phyloP scores from a whole-genome alignment of 2,329 filamentous ascomycete species.

The Penicillium italicum region DNA sequence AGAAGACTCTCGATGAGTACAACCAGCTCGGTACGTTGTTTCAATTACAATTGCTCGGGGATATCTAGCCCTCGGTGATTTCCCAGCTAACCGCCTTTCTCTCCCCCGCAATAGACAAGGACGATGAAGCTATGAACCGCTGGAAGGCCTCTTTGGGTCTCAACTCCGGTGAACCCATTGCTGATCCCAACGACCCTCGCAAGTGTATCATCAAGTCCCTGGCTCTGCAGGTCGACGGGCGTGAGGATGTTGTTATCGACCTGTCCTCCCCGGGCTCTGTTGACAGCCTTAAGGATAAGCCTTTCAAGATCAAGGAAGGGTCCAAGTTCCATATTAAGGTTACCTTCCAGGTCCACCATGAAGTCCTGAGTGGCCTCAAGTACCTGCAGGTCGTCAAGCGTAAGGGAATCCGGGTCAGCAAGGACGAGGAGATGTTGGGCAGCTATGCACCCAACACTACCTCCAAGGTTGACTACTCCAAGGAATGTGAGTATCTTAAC shows the following conservation, averaged over 20 bases:
- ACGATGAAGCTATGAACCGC: constrained; percentile 91
- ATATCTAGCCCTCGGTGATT: not conserved
- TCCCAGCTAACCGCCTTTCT: constrained; percentile 22
- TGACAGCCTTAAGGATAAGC: constrained; percentile 76
- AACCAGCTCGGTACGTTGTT: constrained; percentile 74
- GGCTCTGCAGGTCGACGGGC: constrained; percentile 79
- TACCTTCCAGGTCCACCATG: constrained; percentile 91
- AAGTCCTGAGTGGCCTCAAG: constrained; percentile 91
- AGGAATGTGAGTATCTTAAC: constrained; percentile 71
- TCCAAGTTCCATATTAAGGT: constrained; percentile 92
- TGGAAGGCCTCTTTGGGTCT: constrained; percentile 97
- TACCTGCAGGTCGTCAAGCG: constrained; percentile 93
- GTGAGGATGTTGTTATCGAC: constrained; percentile 82
- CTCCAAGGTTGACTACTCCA: constrained; percentile 78
- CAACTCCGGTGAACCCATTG: constrained; percentile 65
- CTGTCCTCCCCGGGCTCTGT: constrained; percentile 71
- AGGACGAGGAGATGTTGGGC: constrained; percentile 98
- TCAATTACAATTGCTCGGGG: not conserved
- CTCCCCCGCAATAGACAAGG: constrained; percentile 49
- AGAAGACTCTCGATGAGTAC: constrained; percentile 96
- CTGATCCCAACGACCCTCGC: constrained; percentile 75
- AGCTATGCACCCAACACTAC: constrained; percentile 92
- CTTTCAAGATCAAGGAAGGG: constrained; percentile 97
- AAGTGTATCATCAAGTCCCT: constrained; percentile 92
- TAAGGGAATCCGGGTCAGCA: constrained; percentile 80